Conservation (phyloP, 2,329 filamentous ascomycete genomes). For the Fusarium sp. region DNA sequence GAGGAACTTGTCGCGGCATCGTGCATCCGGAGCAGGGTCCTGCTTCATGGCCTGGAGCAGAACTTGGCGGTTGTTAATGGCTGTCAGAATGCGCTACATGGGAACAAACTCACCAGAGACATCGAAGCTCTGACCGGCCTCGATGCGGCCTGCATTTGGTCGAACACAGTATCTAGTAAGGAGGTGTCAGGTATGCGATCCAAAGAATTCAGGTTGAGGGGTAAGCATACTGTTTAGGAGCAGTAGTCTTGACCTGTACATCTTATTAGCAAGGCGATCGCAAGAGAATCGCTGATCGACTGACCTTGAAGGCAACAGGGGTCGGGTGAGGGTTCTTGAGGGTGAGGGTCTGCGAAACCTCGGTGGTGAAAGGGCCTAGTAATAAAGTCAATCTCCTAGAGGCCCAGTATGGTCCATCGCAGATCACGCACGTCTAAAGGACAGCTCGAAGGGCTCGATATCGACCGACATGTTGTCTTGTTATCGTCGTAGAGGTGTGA, state of each 20-base stretch:
- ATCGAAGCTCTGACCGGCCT: conserved; percentile 88
- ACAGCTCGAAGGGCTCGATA: conserved; percentile 89
- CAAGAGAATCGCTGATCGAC: conserved; percentile 28
- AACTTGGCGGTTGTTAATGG: conserved; percentile 63
- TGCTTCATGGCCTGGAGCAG: conserved; percentile 98
- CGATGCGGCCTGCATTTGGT: conserved; percentile 96
- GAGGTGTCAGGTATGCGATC: conserved; percentile 32
- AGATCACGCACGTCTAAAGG: conserved; percentile 83
- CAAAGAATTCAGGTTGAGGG: conserved; percentile 19
- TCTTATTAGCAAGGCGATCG: conserved; percentile 27
- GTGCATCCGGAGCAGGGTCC: conserved; percentile 85
- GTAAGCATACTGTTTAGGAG: conserved; percentile 87
- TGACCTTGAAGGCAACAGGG: conserved; percentile 77
- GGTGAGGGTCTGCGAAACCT: conserved; percentile 72
- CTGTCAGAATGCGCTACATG: background rate
- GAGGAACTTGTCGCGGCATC: conserved; percentile 97
- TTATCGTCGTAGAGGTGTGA: conserved; percentile 1
- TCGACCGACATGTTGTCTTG: conserved; percentile 87
- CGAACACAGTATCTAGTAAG: conserved; percentile 90
- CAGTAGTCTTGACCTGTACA: conserved; percentile 93
- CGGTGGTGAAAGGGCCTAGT: conserved; percentile 73
- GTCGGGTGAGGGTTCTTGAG: conserved; percentile 72
- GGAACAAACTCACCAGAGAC: conserved; percentile 77
- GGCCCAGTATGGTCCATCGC: conserved; percentile 10
- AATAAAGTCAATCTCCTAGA: conserved; percentile 35